phyloP scores from a whole-genome alignment of 75 land plant species.

The Cunninghamia lanceolata region DNA sequence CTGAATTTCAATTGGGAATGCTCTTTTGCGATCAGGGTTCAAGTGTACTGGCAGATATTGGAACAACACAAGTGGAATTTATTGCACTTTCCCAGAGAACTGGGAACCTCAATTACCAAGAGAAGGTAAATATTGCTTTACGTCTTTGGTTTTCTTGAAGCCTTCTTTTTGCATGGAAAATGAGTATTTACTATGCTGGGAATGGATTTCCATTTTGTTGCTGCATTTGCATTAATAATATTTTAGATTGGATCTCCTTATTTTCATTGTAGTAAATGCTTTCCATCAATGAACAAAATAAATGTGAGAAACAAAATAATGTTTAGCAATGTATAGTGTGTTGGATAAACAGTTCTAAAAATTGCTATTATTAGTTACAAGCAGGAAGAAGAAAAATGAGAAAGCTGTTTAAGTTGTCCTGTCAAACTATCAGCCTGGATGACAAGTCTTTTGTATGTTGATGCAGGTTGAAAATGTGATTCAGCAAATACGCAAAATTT shows the following conservation, averaged over 20 bases:
- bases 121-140: conserved; percentile 49
- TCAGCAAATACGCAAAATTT: conserved; percentile 55
- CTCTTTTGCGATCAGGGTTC: conserved; percentile 49
- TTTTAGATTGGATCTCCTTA: conserved; percentile 2
- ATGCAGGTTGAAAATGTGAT: conserved; percentile 87
- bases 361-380: not conserved
- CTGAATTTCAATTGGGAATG: conserved; percentile 6
- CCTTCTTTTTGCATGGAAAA: not conserved
- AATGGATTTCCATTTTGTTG: not conserved
- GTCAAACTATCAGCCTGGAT: not conserved
- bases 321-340: not conserved
- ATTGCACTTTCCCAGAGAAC: conserved; percentile 91
- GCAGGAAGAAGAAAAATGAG: not conserved
- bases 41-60: conserved; percentile 88
- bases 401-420: not conserved
- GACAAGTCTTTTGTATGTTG: not conserved
- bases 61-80: conserved; percentile 92
- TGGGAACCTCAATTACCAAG: conserved; percentile 78
- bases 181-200: not conserved
- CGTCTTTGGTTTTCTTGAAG: not conserved
- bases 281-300: not conserved
- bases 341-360: not conserved
- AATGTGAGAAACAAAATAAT: not conserved
- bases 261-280: not conserved
- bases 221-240: not conserved